Evolutionary conservation across 139 green algal species (phyloP).

Genomic region (Diplosphaera chodatii): DNA sequence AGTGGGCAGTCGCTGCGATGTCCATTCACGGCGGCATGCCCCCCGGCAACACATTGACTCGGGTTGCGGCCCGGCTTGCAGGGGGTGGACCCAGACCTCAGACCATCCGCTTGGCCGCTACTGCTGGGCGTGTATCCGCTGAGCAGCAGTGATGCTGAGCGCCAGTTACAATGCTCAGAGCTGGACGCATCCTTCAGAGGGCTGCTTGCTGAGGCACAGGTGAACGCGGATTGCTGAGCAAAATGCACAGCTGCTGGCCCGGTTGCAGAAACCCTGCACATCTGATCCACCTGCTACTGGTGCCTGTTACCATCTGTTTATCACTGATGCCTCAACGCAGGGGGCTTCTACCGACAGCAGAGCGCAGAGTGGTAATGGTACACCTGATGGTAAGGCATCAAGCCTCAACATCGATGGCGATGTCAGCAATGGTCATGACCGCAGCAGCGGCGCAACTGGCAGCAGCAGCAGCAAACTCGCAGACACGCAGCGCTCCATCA

Average conservation of each 20-base stretch:
- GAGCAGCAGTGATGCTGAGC: slow-evolving; percentile 7
- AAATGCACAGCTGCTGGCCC: too few species aligned
- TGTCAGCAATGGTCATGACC: neutral
- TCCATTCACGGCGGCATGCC: too few species aligned
- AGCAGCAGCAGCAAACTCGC: slow-evolving; percentile 27
- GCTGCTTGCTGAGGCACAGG: slow-evolving; percentile 22
- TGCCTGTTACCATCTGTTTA: too few species aligned
- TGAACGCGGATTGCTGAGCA: too few species aligned
- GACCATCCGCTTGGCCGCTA: slow-evolving; percentile 50
- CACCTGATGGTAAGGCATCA: neutral
- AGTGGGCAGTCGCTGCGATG: too few species aligned
- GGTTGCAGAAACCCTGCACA: too few species aligned
- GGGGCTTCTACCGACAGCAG: too few species aligned
- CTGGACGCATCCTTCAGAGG: slow-evolving; percentile 28
- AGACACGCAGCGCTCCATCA: slow-evolving; percentile 65
- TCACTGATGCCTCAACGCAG: too few species aligned
- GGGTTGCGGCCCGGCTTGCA: too few species aligned
- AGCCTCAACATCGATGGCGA: neutral
- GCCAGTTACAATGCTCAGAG: neutral
- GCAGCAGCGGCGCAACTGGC: slow-evolving; percentile 30
- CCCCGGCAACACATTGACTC: too few species aligned
- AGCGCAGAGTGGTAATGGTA: neutral
- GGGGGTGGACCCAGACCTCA: slow-evolving; percentile 35
- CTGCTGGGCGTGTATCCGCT: slow-evolving; percentile 47
- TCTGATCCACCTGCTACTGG: too few species aligned